Base-by-base conservation (phyloP, 1,284 basidiomycete species). In the Sanguinoderma infundibulare region DNA sequence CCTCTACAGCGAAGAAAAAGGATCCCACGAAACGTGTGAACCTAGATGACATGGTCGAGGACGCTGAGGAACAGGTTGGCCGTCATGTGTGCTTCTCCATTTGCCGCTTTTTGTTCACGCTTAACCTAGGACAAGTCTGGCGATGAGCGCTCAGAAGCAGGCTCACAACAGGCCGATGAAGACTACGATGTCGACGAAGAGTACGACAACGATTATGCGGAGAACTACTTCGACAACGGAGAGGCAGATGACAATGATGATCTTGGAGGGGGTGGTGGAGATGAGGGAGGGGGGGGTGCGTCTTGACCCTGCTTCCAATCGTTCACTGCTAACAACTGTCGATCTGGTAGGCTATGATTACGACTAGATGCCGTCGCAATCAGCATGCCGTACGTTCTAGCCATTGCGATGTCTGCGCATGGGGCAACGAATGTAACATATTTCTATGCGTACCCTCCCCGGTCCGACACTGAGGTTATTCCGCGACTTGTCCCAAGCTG, bases 161-260 rank as follows among this genome's bases (percentile, higher is more conserved):
- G 83, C 22, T 90, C 88, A 4, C 84, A 88, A 68, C 82, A 72
- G 44, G 83, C 73, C 14, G 85, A 84, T 38, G 85, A 85, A 42
- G 91, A 92, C 72, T 93, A 93, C 70, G 91, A 93, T 64, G 90
- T 91, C 36, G 91, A 93, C 40, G 91, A 92, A 70, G 90, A 92
- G 72, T 91, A 91, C 67, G 91, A 93, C 74, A 92, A 93, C 64
- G 91, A 94, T 66, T 94, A 94, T 64, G 91, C 88, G 1, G 89
- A 90, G 63, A 91, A 93, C 71, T 93, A 93, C 80, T 94, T 94
- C 72, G 91, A 94, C 72, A 92, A 92, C 61, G 91, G 91, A 26
- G 91, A 93, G 74, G 87, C 80, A 4, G 91, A 93, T 57, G 90
- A 93, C 69, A 74, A 83, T 56, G 91, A 93, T 68, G 87, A 91